Percentiles rank a stretch among this genome's conserved stretches.
phyloP scores from a whole-genome alignment of 2,329 filamentous ascomycete species.

The Dothideomycetes sp. region DNA sequence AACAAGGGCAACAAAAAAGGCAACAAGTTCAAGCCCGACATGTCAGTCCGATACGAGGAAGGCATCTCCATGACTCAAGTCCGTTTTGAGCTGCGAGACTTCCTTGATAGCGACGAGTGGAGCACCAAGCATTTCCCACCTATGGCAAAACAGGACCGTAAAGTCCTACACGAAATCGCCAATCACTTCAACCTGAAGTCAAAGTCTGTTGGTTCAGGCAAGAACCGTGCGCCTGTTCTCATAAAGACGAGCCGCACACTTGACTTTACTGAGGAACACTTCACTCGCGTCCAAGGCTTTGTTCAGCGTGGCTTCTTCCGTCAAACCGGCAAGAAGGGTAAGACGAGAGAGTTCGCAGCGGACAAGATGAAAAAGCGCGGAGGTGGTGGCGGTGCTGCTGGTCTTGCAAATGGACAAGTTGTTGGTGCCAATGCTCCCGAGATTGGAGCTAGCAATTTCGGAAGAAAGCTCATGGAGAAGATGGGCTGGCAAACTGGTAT shows the following conservation, averaged over 20 bases:
- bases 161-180: conserved; percentile 69
- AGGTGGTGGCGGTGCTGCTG: conserved; percentile 30
- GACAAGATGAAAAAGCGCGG: conserved; percentile 8
- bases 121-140: conserved; percentile 66
- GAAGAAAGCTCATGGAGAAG: conserved; percentile 80
- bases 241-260: conserved; percentile 61
- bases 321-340: conserved; percentile 22
- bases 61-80: conserved; percentile 64
- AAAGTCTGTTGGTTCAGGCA: conserved; percentile 66
- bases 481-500: conserved; percentile 94
- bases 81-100: conserved; percentile 59
- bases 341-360: conserved; percentile 9
- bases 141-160: conserved; percentile 69
- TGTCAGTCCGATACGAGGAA: conserved; percentile 59
- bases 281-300: conserved; percentile 31
- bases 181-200: conserved; percentile 68
- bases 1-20: conserved; percentile 17
- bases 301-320: conserved; percentile 47
- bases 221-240: conserved; percentile 63
- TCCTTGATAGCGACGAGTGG: conserved; percentile 53
- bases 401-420: conserved; percentile 73
- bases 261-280: conserved; percentile 44
- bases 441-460: conserved; percentile 70
- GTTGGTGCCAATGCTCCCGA: conserved; percentile 80
- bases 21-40: conserved; percentile 29